These are phyloP conservation scores for Backusella circina DNA, from an alignment of 192 early-diverging fungal species.

Conservation along the genomic window DNA sequence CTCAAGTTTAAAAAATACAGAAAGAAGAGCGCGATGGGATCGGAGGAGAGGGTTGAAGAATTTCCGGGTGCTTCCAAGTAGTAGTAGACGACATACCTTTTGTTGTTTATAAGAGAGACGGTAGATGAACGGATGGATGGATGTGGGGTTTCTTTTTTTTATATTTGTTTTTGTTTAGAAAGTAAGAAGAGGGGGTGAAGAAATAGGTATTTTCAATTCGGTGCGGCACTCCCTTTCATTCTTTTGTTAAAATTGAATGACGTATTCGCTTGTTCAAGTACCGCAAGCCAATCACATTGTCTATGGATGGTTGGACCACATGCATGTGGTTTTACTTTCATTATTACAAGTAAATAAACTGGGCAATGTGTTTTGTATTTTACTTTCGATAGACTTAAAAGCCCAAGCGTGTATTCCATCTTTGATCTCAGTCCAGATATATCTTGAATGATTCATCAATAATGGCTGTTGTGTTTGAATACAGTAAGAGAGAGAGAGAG, in stretches of 20 bases:
- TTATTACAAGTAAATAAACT: too few relatives aligned
- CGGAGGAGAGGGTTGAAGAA: neutral
- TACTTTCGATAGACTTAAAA: too few relatives aligned
- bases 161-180: neutral
- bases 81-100: constrained; percentile 18
- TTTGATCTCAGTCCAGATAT: too few relatives aligned
- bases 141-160: neutral
- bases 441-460: too few relatives aligned
- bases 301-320: too few relatives aligned
- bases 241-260: neutral
- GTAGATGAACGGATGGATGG: constrained; percentile 7
- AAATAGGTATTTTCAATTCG: neutral
- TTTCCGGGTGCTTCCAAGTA: constrained; percentile 9
- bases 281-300: neutral
- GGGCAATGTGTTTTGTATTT: too few relatives aligned
- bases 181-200: neutral
- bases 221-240: neutral
- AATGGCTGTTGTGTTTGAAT: too few relatives aligned
- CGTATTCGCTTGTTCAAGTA: neutral
- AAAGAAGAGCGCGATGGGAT: neutral
- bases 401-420: too few relatives aligned
- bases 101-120: neutral
- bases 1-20: constrained; percentile 3
- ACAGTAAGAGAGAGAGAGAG: too few relatives aligned
- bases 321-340: too few relatives aligned